Percentiles rank a stretch among this genome's conserved stretches.
phyloP scores from a whole-genome alignment of 768 basidiomycete genomes.

The Lactarius akahatsu region DNA sequence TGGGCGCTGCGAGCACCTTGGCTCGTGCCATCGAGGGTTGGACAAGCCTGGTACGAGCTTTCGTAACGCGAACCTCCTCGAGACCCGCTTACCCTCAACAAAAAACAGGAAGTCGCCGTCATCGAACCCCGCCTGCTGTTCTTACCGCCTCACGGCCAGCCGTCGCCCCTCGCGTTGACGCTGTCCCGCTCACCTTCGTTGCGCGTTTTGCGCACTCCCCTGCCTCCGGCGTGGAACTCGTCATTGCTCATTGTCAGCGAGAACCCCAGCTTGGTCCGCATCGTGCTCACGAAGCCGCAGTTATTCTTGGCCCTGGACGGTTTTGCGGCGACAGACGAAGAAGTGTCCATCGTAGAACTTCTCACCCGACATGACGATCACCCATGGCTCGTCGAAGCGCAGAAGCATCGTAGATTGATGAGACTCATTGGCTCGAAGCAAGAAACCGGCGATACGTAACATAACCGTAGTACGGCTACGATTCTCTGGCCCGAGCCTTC shows the following conservation, averaged over 20 bases:
- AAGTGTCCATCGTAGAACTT: slow-evolving; percentile 1
- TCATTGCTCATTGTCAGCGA: slow-evolving; percentile 18
- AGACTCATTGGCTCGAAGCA: slow-evolving; percentile 10
- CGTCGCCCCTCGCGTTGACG: slow-evolving; percentile 15
- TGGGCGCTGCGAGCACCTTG: neutral
- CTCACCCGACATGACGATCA: neutral
- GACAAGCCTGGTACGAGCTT: slow-evolving; percentile 20
- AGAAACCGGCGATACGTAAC: neutral
- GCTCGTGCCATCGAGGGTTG: slow-evolving; percentile 16
- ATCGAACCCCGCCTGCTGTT: slow-evolving; percentile 16
- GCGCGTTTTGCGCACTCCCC: slow-evolving; percentile 11
- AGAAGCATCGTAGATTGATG: slow-evolving; percentile 15
- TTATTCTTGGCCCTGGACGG: neutral
- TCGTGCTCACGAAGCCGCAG: slow-evolving; percentile 9
- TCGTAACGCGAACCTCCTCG: neutral
- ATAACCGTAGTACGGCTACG: neutral
- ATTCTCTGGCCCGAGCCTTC: neutral
- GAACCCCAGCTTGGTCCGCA: slow-evolving; percentile 16
- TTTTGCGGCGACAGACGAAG: neutral
- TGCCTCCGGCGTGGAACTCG: slow-evolving; percentile 17
- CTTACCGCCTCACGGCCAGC: neutral
- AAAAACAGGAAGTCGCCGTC: slow-evolving; percentile 4
- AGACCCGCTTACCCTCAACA: neutral
- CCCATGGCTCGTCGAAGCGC: slow-evolving; percentile 22
- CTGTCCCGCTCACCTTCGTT: slow-evolving; percentile 21